These are phyloP conservation scores for Leishmania gerbilli DNA, from an alignment of 208 protist species.

Conservation along the genomic window DNA sequence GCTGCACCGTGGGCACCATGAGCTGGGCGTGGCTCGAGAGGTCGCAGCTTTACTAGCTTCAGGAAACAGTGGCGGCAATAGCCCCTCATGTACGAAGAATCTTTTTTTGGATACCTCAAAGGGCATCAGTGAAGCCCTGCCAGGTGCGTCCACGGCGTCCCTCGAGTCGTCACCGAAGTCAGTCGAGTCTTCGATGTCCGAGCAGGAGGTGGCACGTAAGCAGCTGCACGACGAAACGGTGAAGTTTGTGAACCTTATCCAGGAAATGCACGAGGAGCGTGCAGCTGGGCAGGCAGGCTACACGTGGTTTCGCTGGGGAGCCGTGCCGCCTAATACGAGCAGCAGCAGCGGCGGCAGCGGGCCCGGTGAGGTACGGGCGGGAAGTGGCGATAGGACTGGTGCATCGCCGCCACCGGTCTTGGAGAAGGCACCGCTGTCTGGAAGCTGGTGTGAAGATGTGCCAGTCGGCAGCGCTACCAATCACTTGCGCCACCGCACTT, in stretches of 20 bases:
- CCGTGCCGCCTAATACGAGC: neutral
- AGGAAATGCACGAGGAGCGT: slow-evolving; percentile 14
- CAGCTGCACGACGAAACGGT: slow-evolving; percentile 16
- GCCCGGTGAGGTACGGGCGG: neutral
- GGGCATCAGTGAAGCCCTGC: neutral
- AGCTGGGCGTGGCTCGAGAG: neutral
- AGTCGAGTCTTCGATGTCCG: neutral
- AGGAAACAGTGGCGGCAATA: neutral
- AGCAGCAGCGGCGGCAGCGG: neutral
- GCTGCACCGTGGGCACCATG: neutral
- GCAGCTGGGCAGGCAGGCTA: slow-evolving; percentile 8
- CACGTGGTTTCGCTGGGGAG: slow-evolving; percentile 28
- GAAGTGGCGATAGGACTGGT: neutral
- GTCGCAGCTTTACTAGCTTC: neutral
- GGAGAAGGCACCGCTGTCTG: too few species aligned
- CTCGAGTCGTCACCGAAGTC: neutral
- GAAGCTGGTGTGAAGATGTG: neutral
- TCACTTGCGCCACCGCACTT: slow-evolving; percentile 2
- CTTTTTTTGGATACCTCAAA: neutral
- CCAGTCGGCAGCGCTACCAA: too few species aligned
- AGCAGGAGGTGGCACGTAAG: neutral
- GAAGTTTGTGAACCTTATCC: slow-evolving; percentile 27
- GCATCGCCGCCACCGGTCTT: too few species aligned
- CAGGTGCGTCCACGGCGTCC: neutral
- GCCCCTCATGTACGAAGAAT: neutral